Evolutionary conservation across 208 protist species (phyloP).

Genomic region (Leishmania amazonensis): DNA sequence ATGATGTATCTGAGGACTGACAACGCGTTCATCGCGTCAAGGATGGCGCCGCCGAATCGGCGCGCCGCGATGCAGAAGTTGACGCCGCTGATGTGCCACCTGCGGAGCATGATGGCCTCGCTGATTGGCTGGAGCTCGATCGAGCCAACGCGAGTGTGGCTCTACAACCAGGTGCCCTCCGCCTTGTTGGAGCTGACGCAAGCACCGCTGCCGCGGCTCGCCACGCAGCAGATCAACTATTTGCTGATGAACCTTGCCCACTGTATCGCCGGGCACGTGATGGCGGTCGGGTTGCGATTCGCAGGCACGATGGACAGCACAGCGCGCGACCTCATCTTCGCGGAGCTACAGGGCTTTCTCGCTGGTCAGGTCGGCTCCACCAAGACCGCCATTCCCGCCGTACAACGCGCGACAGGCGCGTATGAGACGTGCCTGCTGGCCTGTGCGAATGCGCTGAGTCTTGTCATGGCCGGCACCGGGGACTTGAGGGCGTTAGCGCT

Average conservation of each 20-base stretch:
- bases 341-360: constrained; percentile 77
- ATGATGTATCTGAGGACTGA: constrained; percentile 80
- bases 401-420: constrained; percentile 75
- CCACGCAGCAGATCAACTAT: constrained; percentile 67
- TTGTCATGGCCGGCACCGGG: constrained; percentile 95
- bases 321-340: constrained; percentile 51
- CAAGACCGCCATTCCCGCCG: constrained; percentile 35
- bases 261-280: constrained; percentile 68
- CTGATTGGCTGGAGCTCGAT: constrained; percentile 69
- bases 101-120: constrained; percentile 77
- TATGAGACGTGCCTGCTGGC: constrained; percentile 77
- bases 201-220: constrained; percentile 22
- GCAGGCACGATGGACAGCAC: constrained; percentile 75
- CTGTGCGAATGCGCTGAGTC: constrained; percentile 60
- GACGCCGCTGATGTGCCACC: constrained; percentile 67
- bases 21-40: constrained; percentile 45
- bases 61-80: constrained; percentile 67
- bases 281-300: constrained; percentile 82
- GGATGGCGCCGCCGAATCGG: constrained; percentile 53
- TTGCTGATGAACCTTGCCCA: constrained; percentile 81
- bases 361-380: constrained; percentile 65
- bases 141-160: constrained; percentile 52
- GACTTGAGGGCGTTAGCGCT: constrained; percentile 75
- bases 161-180: constrained; percentile 49
- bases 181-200: constrained; percentile 38